These are phyloP conservation scores for Perkinsus marinus DNA, from an alignment of 169 alveolate species.

Conservation along the genomic window DNA sequence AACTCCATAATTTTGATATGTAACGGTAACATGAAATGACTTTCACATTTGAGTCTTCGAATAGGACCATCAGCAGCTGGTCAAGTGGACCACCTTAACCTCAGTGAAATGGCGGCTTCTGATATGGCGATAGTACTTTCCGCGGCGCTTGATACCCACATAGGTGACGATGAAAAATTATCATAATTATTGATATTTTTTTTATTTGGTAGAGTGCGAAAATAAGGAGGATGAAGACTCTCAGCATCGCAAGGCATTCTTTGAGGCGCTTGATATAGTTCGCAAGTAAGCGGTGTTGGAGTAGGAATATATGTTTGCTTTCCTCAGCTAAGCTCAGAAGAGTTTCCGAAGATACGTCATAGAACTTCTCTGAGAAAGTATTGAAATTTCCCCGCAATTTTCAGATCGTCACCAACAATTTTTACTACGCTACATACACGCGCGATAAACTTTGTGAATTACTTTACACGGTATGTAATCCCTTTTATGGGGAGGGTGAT, in stretches of 20 bases:
- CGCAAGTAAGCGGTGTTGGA: background rate
- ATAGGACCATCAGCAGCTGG: background rate
- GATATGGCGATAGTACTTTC: background rate
- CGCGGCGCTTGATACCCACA: background rate
- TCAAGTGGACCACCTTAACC: background rate
- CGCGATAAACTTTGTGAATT: no score
- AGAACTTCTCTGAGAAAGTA: no score
- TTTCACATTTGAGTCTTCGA: no score
- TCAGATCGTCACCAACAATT: no score
- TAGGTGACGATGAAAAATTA: background rate
- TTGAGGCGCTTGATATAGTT: background rate
- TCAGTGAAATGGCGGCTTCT: background rate
- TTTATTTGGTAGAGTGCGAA: background rate
- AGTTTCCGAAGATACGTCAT: background rate
- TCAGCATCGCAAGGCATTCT: background rate
- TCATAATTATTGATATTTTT: background rate
- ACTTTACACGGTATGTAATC: no score
- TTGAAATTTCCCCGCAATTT: background rate
- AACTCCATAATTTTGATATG: no score
- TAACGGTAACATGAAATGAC: no score
- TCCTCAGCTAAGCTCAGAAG: background rate
- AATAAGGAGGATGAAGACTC: background rate
- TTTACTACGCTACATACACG: no score
- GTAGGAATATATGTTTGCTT: background rate
- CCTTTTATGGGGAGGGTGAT: no score